Base-by-base conservation (phyloP, 495 filamentous ascomycete genomes). In the Parathielavia hyrcaniae region DNA sequence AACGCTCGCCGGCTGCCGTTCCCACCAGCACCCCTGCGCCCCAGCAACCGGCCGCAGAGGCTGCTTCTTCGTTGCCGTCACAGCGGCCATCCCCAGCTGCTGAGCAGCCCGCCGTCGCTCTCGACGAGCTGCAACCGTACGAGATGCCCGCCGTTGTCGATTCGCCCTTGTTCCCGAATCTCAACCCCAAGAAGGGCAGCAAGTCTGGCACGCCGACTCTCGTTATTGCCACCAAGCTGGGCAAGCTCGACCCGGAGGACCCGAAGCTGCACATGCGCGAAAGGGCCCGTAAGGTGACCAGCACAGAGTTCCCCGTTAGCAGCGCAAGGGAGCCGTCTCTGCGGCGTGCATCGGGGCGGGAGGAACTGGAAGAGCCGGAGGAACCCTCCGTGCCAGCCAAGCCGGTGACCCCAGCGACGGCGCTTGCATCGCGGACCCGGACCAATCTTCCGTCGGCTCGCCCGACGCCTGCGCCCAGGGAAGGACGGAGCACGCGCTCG, bases 401-500 rank as follows among this genome's bases (percentile, higher is more conserved):
- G 35, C 30, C 53, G 44, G 52, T 26, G 50, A 55, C 58, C 26
- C 36, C 56, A 47, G 38, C 53, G n/a, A 8, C 49, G 40, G 56
- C 56, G 19, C 40, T 49, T 30, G 47, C 62, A 6, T 44, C 61
- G 20, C 58, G 61, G 26, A 16, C 48, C 46, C 63, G 63, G 5
- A 35, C 57, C 14, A 55, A 63, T 13, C 48, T 61, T 17, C 50
- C 68, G 1, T 32, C 61, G 3, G 41, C 38, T 19, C 67, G 67
- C 20, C 36, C 59, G 17, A 65, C 65, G 2, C 64, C 69, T 1
- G 57, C 55, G 10, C 58, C 61, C 12, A 48, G 67, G 36, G 61
- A 68, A 22, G 65, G 65, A 16, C 65, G 67, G n/a, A 71, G 61
- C 62, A 73, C 69, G 16, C 67, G 70, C 23, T 68, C 69, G 13